Base-by-base conservation (phyloP, 1,284 basidiomycete species). In the Ceratobasidium sp. region DNA sequence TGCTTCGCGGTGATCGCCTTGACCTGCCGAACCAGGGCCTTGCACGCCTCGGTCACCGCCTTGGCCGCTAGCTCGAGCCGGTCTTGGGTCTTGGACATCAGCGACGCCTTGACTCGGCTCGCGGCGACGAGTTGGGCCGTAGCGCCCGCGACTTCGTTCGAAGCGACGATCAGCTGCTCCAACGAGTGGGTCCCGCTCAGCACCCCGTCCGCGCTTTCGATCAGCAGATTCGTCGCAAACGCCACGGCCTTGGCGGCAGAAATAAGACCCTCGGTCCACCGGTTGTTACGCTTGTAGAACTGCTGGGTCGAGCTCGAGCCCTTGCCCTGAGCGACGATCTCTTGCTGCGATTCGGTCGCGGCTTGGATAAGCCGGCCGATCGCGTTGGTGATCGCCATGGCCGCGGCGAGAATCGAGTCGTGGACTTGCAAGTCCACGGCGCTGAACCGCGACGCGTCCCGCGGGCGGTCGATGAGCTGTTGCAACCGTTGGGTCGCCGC, bases 241-340 rank as follows among this genome's bases (percentile, higher is more conserved):
- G 98, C 98, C 64, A 99, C 98, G 6, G 98, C 91, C 84, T 98
- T 98, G 39, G 98, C 98, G 28, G 98, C 98, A 39, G 96, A 98
- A 81, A 99, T 97, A 79, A 99, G 91, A 80, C 98, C 98, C 84
- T 99, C 98, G 23, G 98, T 99, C 98, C 98, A 99, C 78, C 98
- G 91, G 85, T 99, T 99, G 90, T 99, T 98, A 79, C 94, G 92
- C 88, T 99, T 99, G 90, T 99, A 99, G 89, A 99, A 99, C 82
- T 99, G 97, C 84, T 98, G 96, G 26, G 88, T 90, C 31, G 95
- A 91, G 83, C 91, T 95, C 13, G 95, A 93, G 5, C 97, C 97
- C 84, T 91, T 94, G 79, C 98, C 98, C 85, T 97, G 92, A 3
- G 93, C 92, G 63, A 99, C 98, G 79, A 99, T 99, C 86, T 99